Evolutionary conservation across 2,329 filamentous ascomycete species (phyloP), one percentile per base, ranked within the genome.

Genomic region (Acrocalymma vagum): DNA sequence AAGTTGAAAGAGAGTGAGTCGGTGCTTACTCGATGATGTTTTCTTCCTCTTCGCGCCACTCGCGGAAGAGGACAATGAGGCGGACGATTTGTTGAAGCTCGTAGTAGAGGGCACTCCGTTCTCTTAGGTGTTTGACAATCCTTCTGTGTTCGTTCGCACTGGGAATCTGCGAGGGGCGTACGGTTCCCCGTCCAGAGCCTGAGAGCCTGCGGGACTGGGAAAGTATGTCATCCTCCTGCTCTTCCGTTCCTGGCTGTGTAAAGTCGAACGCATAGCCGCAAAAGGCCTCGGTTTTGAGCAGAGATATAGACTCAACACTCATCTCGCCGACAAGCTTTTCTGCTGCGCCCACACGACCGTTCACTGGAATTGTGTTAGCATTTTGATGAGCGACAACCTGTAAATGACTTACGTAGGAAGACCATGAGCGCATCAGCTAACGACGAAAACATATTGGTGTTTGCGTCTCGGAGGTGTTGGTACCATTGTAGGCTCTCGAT

Each of bases 401-500:
- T 9, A 25, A 30, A 15, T 25, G 21, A 80, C 90, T 77, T 82
- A 95, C 90, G 80, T 30, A 95, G 78, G 61, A 96, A 91, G 46
- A 86, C 85, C 61, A 88, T 88, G 72, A 96, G 90, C n/a, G 92
- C 80, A 55, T 84, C 79, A 20, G 82, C 81, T 27, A 90, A 84
- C 40, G 84, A 78, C 13, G 75, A 71, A 57, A 93, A 89, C 15
- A 89, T 84, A 42, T 86, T 78, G 11, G 79, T 45, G 20, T 51
- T 52, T 8, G 67, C 55, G n/a, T 82, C 86, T 33, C 87, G 82
- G 7, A 93, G 80, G 40, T 89, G 79, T 42, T 89, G 74, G 65
- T 93, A 85, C 92, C 93, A 97, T 62, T 95, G 88, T 44, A 96
- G 73, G 24, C 88, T 85, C 41, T 87, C 81, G 29, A 96, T 90